Percentiles rank a stretch among this genome's conserved stretches.
Evolutionary conservation across 345 rosid species (phyloP).

Genomic region (Eutrema yunnanense): DNA sequence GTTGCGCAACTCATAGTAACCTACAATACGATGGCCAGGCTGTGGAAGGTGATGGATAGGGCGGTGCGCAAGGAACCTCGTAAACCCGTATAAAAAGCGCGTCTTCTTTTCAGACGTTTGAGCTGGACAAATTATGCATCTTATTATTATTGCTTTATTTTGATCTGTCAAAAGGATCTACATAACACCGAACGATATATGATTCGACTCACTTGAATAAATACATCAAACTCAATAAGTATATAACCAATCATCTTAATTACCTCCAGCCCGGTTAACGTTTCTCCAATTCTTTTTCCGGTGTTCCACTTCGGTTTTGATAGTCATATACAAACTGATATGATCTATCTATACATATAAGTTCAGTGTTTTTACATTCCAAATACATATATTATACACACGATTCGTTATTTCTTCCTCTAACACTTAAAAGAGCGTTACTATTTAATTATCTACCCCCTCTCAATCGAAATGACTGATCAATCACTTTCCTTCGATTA

Average conservation of each 20-base stretch:
- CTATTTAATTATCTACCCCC: neutral
- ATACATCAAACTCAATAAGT: too few relatives aligned
- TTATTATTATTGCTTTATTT: too few relatives aligned
- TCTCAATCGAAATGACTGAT: slow-evolving; percentile 10
- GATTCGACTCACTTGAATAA: too few relatives aligned
- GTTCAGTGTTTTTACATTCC: neutral
- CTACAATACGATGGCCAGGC: too few relatives aligned
- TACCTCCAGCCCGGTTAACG: neutral
- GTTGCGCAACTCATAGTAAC: too few relatives aligned
- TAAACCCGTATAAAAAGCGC: too few relatives aligned
- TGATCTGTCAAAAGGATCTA: too few relatives aligned
- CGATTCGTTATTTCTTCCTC: neutral
- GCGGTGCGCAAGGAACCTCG: too few relatives aligned
- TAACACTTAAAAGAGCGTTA: neutral
- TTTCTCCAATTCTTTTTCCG: neutral
- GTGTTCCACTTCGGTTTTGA: neutral
- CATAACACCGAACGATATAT: too few relatives aligned
- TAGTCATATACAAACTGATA: neutral
- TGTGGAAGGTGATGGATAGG: too few relatives aligned
- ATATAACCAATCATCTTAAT: neutral
- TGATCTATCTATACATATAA: neutral
- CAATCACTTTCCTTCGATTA: slow-evolving; percentile 13
- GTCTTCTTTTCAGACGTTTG: too few relatives aligned
- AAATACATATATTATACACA: neutral
- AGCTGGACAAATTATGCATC: too few relatives aligned